Evolutionary conservation across 1,139 yeast species (phyloP), one percentile per base, ranked within the genome.

Genomic region (Scheffersomyces insectosa): DNA sequence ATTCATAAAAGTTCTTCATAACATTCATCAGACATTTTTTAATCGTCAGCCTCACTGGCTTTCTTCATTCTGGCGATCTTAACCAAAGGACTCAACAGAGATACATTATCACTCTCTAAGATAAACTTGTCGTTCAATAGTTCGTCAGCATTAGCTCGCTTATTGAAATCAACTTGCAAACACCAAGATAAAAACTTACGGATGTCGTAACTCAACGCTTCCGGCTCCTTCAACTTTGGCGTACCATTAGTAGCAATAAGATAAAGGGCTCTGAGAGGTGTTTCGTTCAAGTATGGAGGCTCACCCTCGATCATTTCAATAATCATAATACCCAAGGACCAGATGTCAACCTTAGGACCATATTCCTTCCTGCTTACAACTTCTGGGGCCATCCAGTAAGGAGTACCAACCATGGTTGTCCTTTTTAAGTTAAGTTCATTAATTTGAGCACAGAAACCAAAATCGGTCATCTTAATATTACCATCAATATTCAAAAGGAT

Each of bases 321-420:
- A 14, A 91, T 84, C 99, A 93, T 93, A 53, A 93, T 93, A 51
- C 99, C 99, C 51, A 93, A 71, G 10, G 97, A 88, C 99, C 99
- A 93, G 41, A 95, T 85, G 66, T 93, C 99, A 44, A 93, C 97
- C 66, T 95, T 91, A 33, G 97, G 96, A 2, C 97, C 99, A 63
- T 93, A 93, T 56, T 90, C 97, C 61, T 91, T 90, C 51, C 96
- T 76, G 8, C 90, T 82, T 15, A 93, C 97, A 44, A 93, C 97
- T 66, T 93, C 99, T 2, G 99, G 99, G 0, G 99, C 99, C 99
- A 93, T 93, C 99, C 99, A 93, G 64, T 93, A 93, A 4, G 99
- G 99, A 0, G 99, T 93, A n/a, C 99, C 99, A 14, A 93, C 99
- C 96, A 93, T 88, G 3, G 99, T 93, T 6, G 96, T 90, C 65